Conservation (phyloP, 441 rosid species). For the Manihot esculenta region DNA sequence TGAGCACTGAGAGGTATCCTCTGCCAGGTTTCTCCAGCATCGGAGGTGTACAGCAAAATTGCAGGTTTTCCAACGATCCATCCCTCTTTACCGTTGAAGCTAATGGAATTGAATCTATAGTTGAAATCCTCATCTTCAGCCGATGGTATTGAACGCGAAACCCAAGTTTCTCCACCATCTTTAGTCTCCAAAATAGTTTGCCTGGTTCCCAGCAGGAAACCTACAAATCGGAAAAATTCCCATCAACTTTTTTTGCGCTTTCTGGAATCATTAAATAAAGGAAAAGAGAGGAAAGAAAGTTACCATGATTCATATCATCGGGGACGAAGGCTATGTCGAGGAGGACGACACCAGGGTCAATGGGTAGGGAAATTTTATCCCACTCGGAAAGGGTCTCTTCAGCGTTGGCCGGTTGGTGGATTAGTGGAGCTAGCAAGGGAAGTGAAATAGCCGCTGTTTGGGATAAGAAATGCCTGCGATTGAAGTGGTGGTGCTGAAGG, state of each 20-base stretch:
- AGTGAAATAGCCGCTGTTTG: constrained; percentile 49
- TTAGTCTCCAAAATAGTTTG: constrained; percentile 94
- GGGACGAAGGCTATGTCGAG: constrained; percentile 94
- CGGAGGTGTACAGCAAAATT: constrained; percentile 75
- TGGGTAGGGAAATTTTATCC: constrained; percentile 76
- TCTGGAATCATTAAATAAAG: neutral
- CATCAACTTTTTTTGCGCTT: neutral
- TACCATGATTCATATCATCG: constrained; percentile 71
- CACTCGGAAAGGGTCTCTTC: constrained; percentile 70
- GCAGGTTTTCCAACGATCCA: constrained; percentile 97
- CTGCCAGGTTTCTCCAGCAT: constrained; percentile 82
- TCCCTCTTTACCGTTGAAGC: constrained; percentile 87
- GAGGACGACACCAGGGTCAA: constrained; percentile 97
- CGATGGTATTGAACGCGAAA: constrained; percentile 74
- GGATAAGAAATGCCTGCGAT: constrained; percentile 54
- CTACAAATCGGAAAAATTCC: constrained; percentile 23
- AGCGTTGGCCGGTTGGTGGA: constrained; percentile 25
- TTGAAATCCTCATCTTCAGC: constrained; percentile 98
- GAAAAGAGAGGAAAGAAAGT: neutral
- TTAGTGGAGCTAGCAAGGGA: constrained; percentile 37
- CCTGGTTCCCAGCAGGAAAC: constrained; percentile 85
- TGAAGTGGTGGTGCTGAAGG: constrained; percentile 23
- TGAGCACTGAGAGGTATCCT: constrained; percentile 84
- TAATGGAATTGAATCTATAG: constrained; percentile 84
- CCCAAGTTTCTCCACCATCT: constrained; percentile 82